Evolutionary conservation across 176 grass and related monocot genomes (phyloP), one percentile per base, ranked within the genome.

Genomic region (Saccharum officinarum): DNA sequence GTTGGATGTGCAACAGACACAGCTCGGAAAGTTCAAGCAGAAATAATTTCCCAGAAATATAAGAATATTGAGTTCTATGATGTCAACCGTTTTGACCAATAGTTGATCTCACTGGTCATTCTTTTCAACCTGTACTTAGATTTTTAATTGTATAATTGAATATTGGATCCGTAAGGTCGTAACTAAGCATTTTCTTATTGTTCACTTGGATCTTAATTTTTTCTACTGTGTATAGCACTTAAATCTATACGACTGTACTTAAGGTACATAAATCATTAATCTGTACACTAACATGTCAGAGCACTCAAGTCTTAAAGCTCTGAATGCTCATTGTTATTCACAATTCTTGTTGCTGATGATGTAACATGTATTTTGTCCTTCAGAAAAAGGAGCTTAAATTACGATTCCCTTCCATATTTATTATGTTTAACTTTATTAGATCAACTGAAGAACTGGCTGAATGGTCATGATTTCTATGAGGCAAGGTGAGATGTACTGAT

Each of bases 11-110:
- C 97, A 80, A 98, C 93, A n/a, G 97, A 98, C 88, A 98, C 97
- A 3, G 93, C 97, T 82, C 89, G 97, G 81, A 98, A 98, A 93
- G 97, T 98, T 86, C 93, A 98, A 67, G 89, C 93, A 75, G 97
- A 95, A 87, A 98, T 96, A 94, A 98, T 98, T 85, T 98, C 93
- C 69, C 93, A 98, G 81, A 95, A 98, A 87, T 96, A 98, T 83
- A 98, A 98, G 86, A 94, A 98, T 64, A 98, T 98, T 3, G 97
- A 98, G 80, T 98, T 94, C 67, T 98, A 95, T 88, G 93, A 98
- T 87, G 71, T 96, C 71, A 95, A 95, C 83, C 90, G 86, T 66
- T 92, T 90, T 87, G 91, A 91, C 74, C 80, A 81, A 86, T 98
- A 71, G 88, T 84, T 81, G 40, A 62, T 70, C 52, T 79, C 10